A percentile compares a stretch with the other conserved stretches of the same genome.
Conservation (phyloP, 164 flowering plant species). For the Aristolochia contorta region DNA sequence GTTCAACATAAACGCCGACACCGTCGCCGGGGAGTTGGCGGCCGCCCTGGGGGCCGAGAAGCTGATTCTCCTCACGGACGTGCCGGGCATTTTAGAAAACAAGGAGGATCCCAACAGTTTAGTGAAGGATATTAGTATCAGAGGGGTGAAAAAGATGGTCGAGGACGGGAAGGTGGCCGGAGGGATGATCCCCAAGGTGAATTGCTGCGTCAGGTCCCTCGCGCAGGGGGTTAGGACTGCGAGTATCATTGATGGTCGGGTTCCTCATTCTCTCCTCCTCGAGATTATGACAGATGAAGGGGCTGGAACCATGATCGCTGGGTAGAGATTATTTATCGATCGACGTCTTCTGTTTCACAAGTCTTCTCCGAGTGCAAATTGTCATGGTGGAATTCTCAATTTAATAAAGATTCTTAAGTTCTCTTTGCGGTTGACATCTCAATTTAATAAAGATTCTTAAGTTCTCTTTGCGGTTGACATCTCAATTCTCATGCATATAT, state of each 20-base stretch:
- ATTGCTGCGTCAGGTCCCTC: slow-evolving; percentile 66
- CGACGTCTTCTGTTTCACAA: too few relatives aligned
- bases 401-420: too few relatives aligned
- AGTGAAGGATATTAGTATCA: slow-evolving; percentile 75
- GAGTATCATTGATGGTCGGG: slow-evolving; percentile 81
- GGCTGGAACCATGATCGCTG: slow-evolving; percentile 91
- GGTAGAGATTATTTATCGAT: slow-evolving; percentile 22
- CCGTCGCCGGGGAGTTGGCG: slow-evolving; percentile 88
- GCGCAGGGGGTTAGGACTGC: slow-evolving; percentile 88
- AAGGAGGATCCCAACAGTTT: slow-evolving; percentile 50
- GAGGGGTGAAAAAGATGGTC: slow-evolving; percentile 72
- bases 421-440: too few relatives aligned
- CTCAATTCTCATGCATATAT: too few relatives aligned
- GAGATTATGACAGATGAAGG: slow-evolving; percentile 90
- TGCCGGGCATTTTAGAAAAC: slow-evolving; percentile 64
- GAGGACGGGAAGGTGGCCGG: slow-evolving; percentile 76
- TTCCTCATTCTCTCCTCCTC: slow-evolving; percentile 66
- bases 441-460: too few relatives aligned
- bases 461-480: too few relatives aligned
- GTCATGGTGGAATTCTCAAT: too few relatives aligned
- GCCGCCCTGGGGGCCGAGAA: slow-evolving; percentile 92
- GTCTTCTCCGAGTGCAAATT: too few relatives aligned
- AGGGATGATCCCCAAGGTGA: slow-evolving; percentile 95
- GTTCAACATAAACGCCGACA: slow-evolving; percentile 88
- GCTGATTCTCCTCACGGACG: slow-evolving; percentile 80